phyloP scores from a whole-genome alignment of 192 early-diverging fungal species.

The Podila clonocystis region DNA sequence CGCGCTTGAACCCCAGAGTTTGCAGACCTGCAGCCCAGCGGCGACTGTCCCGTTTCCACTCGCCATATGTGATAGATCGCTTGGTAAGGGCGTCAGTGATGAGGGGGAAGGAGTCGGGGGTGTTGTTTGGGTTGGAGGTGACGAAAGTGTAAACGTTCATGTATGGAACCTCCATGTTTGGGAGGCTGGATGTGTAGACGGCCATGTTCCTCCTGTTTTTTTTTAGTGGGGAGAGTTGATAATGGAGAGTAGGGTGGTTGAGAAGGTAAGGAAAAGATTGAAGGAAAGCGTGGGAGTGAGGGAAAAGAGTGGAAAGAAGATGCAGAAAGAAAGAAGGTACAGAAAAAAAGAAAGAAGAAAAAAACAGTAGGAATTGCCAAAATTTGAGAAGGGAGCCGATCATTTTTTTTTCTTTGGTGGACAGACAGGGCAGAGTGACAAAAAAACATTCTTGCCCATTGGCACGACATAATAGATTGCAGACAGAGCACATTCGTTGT shows the following conservation, averaged over 20 bases:
- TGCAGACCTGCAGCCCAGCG: slow-evolving; percentile 58
- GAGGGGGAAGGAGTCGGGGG: slow-evolving; percentile 45
- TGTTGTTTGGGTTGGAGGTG: slow-evolving; percentile 50
- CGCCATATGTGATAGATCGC: slow-evolving; percentile 48
- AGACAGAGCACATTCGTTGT: no score
- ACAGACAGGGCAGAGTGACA: no score
- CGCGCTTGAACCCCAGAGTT: slow-evolving; percentile 65
- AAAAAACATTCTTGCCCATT: no score
- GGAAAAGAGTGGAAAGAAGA: slow-evolving; percentile 4
- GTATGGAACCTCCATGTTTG: slow-evolving; percentile 52
- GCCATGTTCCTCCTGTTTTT: slow-evolving; percentile 13
- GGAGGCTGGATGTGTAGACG: slow-evolving; percentile 49
- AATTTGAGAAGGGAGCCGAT: no score
- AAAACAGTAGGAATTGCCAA: no score
- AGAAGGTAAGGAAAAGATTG: background rate
- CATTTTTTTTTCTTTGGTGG: no score
- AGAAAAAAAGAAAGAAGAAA: background rate
- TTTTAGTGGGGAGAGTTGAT: background rate
- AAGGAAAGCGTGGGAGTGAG: background rate
- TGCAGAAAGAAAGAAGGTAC: background rate
- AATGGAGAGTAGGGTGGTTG: background rate
- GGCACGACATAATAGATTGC: no score
- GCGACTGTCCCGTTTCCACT: slow-evolving; percentile 43
- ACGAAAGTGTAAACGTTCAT: slow-evolving; percentile 55
- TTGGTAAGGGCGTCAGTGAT: slow-evolving; percentile 55